Percentiles rank a stretch among this genome's conserved stretches.
phyloP scores from a whole-genome alignment of 1,284 basidiomycete genomes.

The Inonotus obliquus region DNA sequence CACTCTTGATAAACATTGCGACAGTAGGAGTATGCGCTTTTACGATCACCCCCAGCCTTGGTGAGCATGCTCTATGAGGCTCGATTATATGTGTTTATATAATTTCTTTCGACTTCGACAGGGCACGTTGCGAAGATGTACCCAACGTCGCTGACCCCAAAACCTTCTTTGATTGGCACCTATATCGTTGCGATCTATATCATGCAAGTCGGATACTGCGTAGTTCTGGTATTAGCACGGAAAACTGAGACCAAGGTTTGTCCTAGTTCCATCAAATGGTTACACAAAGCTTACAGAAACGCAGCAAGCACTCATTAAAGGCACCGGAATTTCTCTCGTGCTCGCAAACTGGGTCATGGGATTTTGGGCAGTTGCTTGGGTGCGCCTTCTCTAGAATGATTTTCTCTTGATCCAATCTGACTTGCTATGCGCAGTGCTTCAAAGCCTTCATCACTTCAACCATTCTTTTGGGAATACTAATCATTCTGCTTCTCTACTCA shows the following conservation, averaged over 20 bases:
- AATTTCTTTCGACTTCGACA: constrained; percentile 25
- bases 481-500: constrained; percentile 59
- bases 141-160: constrained; percentile 72
- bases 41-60: constrained; percentile 51
- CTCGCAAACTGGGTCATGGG: constrained; percentile 82
- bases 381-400: constrained; percentile 30
- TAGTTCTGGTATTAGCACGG: constrained; percentile 66
- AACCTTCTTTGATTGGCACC: constrained; percentile 53
- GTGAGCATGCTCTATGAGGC: constrained; percentile 34
- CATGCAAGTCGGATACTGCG: constrained; percentile 74
- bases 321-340: constrained; percentile 75
- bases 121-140: constrained; percentile 51
- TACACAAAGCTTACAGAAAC: background rate
- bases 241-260: constrained; percentile 76
- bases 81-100: too few relatives aligned
- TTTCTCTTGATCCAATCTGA: background rate
- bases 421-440: constrained; percentile 41
- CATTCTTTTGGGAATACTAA: constrained; percentile 54
- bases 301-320: constrained; percentile 64
- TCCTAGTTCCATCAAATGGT: constrained; percentile 10
- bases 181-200: constrained; percentile 63
- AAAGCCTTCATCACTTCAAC: constrained; percentile 58
- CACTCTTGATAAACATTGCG: constrained; percentile 66
- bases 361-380: constrained; percentile 79
- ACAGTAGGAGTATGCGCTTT: constrained; percentile 52